Base-by-base conservation (phyloP, 2,329 filamentous ascomycete species). In the Hypomyces rosellus region DNA sequence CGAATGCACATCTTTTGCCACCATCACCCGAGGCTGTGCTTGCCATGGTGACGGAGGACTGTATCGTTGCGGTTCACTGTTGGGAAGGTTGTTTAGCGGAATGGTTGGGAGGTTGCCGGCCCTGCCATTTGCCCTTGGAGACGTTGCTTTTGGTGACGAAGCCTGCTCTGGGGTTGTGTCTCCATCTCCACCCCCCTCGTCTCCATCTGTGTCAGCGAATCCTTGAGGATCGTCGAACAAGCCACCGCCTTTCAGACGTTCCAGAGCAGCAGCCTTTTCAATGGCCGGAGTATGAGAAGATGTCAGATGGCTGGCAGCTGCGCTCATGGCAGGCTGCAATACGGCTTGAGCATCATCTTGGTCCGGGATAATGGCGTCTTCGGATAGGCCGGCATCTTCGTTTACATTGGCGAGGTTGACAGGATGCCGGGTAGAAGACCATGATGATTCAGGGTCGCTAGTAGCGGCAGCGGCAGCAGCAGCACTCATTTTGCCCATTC, bases 341-440 rank as follows among this genome's bases (percentile, higher is more conserved):
- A 83, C 73, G 7, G 78, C 80, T 56, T 81, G 77, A 4, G 76
- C 80, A 55, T 78, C 78, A 58, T 82, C 78, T 50, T 77, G 70
- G 42, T 77, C 74, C 45, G 60, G 62, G 22, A 65, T 57, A 15
- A 62, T 59, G n/a, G 55, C 59, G 4, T 59, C 58, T 22, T 62
- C 55, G 6, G 51, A 53, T 1, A 55, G 18, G 8, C 44, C 46
- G 12, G 30, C 41, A n/a, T 57, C 55, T 4, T 55, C 51, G 37
- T 34, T 38, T 15, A 22, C 9, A 5, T 44, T 30, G n/a, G 44
- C 25, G 16, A 33, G 9, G 4, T 30, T 39, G 30, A 30, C 43
- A 14, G n/a, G 39, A 30, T 34, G 36, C 11, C 18, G 15, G 18
- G 42, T 13, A 16, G 15, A 22, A 16, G 30, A 47, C 16, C 14